phyloP scores from a whole-genome alignment of 345 rosid species.

The rapeseed (Brassica napus) region Da-Ae NC_063447.1:33086001-33086500 shows the following conservation, averaged over 20 bases:
- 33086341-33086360: background rate
- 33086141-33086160: background rate
- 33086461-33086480: conserved; percentile 33
- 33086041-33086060: conserved; percentile 12
- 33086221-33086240: conserved; percentile 20
- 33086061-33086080: background rate
- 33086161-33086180: background rate
- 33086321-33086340: conserved; percentile 32
- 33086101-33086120: background rate
- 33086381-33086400: conserved; percentile 18
- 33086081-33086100: conserved; percentile 5
- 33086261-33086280: background rate
- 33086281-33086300: conserved; percentile 16
- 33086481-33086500: background rate
- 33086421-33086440: background rate
- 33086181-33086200: background rate
- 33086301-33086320: conserved; percentile 1
- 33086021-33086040: conserved; percentile 29
- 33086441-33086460: conserved; percentile 31
- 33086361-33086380: background rate
- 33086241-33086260: background rate
- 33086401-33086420: background rate
- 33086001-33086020: conserved; percentile 64
- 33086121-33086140: conserved; percentile 1
- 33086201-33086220: conserved; percentile 4